Base-by-base conservation (phyloP, 2,329 filamentous ascomycete species). In the Ophiocordyceps robertsii region DNA sequence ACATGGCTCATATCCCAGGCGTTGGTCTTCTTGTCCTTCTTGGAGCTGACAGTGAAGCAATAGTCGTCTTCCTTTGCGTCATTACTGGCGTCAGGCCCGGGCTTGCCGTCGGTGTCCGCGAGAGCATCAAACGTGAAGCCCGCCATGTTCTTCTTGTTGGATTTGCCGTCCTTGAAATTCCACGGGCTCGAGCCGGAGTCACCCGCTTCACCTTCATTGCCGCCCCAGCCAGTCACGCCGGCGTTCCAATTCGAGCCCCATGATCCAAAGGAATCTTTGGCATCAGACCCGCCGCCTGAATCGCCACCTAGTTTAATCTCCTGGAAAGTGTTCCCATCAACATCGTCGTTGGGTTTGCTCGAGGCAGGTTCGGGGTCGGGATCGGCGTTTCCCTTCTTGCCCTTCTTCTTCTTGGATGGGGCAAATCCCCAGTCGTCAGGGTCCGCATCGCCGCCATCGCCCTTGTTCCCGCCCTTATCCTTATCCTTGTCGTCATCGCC, bases 241-340 rank as follows among this genome's bases (percentile, higher is more conserved):
- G 71, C 69, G 47, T 61, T 67, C 75, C 77, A 81, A 49, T 67
- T 73, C 45, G 69, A 69, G 30, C 75, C 75, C 76, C 78, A 83
- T 33, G 66, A 62, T 39, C 76, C 70, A 50, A 82, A 70, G 35
- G 53, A 46, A 33, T 59, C 54, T 48, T 72, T 72, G 12, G 55
- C 55, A 32, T 65, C 64, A 21, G 64, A 61, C n/a, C 64, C 56
- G 40, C 70, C 71, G 51, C 76, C 68, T 24, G 62, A 55, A 43
- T 81, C 77, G 49, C 79, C 72, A n/a, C 57, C 57, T 24, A 86
- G 60, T 52, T 77, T 82, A 49, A 87, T 77, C 27, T 85, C 80
- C 37, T 83, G 70, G 50, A 85, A 84, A 6, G 57, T 49, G 40
- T 61, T 59, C n/a, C 69, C 62, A 43, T 73, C 71, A 37, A 69